Base-by-base conservation (phyloP, 345 rosid genomes). In the Eucalyptus erythrocorys region DNA sequence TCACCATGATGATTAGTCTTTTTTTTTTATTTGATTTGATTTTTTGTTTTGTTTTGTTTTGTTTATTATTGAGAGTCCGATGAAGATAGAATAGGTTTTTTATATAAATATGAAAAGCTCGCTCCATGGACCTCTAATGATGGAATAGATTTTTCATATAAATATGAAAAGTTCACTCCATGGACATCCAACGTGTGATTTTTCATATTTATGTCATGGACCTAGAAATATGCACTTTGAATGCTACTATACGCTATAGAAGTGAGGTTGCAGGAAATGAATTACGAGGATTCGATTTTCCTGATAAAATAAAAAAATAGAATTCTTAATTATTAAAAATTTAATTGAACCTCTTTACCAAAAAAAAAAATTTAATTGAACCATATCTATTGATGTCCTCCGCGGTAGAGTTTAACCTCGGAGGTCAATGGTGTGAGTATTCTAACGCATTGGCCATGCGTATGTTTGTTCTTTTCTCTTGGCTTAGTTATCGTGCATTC, bases 341-440 rank as follows among this genome's bases (percentile, higher is more conserved):
- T 26, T 26, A 57, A 57, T 57, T 0, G 6, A 26, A 24, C 0
- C n/a, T n/a, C n/a, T n/a, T n/a, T n/a, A n/a, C n/a, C n/a, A n/a
- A n/a, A n/a, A n/a, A n/a, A n/a, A 4, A 57, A 26, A 26, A 57
- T 3, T 26, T 26, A 57, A 57, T 57, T 0, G 6, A 26, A 24
- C 0, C n/a, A 4, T 10, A 4, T 24, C 13, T 10, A 57, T 26
- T 57, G n/a, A 57, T 0, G 13, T 26, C 13, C 14, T 26, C 14
- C 1, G 12, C n/a, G 0, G 14, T 26, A 57, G n/a, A 57, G 64
- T 26, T 57, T 26, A 57, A 57, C 64, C 64, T 53, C 21, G 57
- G 57, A 57, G 64, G 64, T 57, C n/a, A 24, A 57, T 24, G 64
- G 13, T 26, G 14, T 57, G 64, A 57, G n/a, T 57, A 26, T 57